Conservation (phyloP, 1,284 basidiomycete genomes). For the Rhodotorula sp. region DNA sequence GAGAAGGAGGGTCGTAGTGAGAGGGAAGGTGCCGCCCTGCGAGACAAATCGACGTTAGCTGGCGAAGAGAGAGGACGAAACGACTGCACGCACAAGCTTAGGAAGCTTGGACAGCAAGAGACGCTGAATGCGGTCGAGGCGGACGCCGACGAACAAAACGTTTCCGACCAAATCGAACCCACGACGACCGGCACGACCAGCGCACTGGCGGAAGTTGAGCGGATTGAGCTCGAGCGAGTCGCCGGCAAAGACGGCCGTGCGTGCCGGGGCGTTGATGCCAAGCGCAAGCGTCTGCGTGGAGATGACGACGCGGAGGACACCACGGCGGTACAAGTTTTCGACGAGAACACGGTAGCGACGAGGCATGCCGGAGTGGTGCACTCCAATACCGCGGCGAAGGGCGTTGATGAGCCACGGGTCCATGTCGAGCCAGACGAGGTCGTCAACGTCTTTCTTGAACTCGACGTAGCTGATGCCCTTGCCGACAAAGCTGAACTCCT, state of each 20-base stretch:
- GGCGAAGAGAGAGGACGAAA: neutral
- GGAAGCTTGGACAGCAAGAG: constrained; percentile 64
- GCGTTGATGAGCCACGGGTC: constrained; percentile 52
- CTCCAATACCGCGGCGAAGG: constrained; percentile 61
- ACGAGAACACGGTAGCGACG: constrained; percentile 60
- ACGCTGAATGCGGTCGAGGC: constrained; percentile 62
- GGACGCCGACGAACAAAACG: constrained; percentile 66
- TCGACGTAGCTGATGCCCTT: constrained; percentile 54
- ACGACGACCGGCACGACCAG: constrained; percentile 65
- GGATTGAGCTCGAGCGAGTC: constrained; percentile 66
- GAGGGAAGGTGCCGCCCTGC: constrained; percentile 61
- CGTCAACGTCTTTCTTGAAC: constrained; percentile 54
- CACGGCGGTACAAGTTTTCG: constrained; percentile 60
- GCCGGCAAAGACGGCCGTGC: constrained; percentile 64
- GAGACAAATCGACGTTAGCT: neutral
- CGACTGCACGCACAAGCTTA: constrained; percentile 49
- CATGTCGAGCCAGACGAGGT: constrained; percentile 50
- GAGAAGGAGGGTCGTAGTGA: constrained; percentile 63
- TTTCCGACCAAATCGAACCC: constrained; percentile 67
- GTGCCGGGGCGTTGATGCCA: constrained; percentile 69
- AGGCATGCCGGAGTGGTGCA: constrained; percentile 69
- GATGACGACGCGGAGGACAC: constrained; percentile 63
- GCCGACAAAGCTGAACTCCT: constrained; percentile 61
- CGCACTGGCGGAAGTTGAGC: constrained; percentile 67
- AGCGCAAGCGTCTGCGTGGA: constrained; percentile 67